Evolutionary conservation across 2,329 filamentous ascomycete genomes (phyloP), one percentile per base, ranked within the genome.

Genomic region (Fusarium redolens): DNA sequence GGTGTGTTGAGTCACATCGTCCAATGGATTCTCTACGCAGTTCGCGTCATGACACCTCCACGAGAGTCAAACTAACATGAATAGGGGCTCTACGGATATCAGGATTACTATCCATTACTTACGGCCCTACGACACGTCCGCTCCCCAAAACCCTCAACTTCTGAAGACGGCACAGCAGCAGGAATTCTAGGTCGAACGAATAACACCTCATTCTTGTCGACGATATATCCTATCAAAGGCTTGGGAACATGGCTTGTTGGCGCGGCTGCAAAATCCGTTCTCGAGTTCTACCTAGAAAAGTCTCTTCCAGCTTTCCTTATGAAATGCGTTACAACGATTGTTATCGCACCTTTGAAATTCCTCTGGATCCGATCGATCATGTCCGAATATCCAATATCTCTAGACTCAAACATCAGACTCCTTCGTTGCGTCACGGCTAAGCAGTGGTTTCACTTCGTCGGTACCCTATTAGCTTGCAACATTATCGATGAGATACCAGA

Each of bases 301-400:
- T 3, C 3, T 13, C 4, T 57, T 0, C 20, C 47, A 1, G 0
- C 15, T 1, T 48, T 20, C 25, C 20, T 40, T 1, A 3, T 4
- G 11, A 38, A 31, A n/a, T 57, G 11, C 17, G 2, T 22, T 8
- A 25, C 20, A 9, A 22, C 28, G 1, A n/a, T 30, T 1, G 3
- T 33, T 3, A n/a, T 20, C 18, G 14, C 41, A 2, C 63, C 63
- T 7, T 8, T 65, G 0, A 38, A 33, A 3, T 31, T 65, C 3
- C 3, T 65, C 4, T 65, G 63, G 63, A 22, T 65, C 3, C 60
- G 33, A 13, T 38, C 63, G 12, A 17, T 37, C 5, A n/a, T 56
- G 14, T 57, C 28, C n/a, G 20, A 43, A 0, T 3, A 3, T 1
- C 1, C 35, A 0, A 7, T 4, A 2, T 14, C 30, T 1, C 9